phyloP scores from a whole-genome alignment of 202 grass and related monocot species.

The Hordeum pubiflorum region DNA sequence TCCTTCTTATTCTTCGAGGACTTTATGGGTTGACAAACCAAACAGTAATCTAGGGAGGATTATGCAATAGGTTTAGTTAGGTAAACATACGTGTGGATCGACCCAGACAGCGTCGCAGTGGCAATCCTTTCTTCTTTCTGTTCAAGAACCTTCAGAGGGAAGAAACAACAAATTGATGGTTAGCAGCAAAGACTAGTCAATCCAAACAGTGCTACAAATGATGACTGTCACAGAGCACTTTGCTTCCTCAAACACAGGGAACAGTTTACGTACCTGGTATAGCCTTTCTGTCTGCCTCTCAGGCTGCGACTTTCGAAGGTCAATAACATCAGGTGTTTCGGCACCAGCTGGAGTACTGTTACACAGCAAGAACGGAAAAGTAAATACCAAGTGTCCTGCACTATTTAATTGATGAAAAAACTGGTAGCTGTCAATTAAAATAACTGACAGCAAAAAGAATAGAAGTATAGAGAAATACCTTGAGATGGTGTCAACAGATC shows the following conservation, averaged over 20 bases:
- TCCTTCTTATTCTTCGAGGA: slow-evolving; percentile 43
- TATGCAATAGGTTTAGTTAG: background rate
- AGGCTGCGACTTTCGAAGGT: slow-evolving; percentile 71
- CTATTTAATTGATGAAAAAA: too few species aligned
- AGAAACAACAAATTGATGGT: background rate
- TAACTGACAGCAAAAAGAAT: background rate
- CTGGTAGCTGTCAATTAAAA: background rate
- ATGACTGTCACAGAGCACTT: too few species aligned
- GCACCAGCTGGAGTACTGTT: slow-evolving; percentile 77
- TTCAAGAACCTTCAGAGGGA: slow-evolving; percentile 57
- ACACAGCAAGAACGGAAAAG: background rate
- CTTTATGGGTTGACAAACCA: too few species aligned
- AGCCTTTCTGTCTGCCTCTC: slow-evolving; percentile 55
- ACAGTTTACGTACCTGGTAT: slow-evolving; percentile 50
- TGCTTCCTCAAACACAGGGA: too few species aligned
- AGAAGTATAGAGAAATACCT: slow-evolving; percentile 29
- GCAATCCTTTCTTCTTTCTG: slow-evolving; percentile 80
- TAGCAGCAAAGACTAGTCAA: background rate
- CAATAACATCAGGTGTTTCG: slow-evolving; percentile 89
- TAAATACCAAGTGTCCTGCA: too few species aligned
- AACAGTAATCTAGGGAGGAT: background rate
- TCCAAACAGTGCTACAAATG: background rate
- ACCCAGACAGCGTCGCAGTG: slow-evolving; percentile 57
- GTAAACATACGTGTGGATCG: slow-evolving; percentile 57
- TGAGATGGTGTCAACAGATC: slow-evolving; percentile 76